Evolutionary conservation across 495 filamentous ascomycete species (phyloP), one percentile per base, ranked within the genome.

Genomic region (Hypoxylon trugodes): DNA sequence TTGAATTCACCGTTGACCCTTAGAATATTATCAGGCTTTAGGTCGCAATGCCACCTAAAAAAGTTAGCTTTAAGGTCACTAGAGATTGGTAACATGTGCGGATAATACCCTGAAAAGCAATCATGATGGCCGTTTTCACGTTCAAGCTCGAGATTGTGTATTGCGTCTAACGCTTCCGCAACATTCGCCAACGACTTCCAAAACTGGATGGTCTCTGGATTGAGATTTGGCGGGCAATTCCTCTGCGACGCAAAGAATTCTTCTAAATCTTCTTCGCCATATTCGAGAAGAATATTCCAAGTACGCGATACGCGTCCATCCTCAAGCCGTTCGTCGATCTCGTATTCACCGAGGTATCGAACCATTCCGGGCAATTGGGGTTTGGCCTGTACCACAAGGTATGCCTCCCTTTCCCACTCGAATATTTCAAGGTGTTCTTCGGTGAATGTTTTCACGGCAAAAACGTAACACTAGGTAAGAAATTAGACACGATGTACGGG

Each of bases 11-110:
- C 73, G 16, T 72, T 36, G 1, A 77, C 67, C 19, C 48, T 41
- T 1, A 80, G 61, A 10, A 80, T 79, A 36, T 79, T 80, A 43
- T 72, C 73, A 15, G 76, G 76, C 40, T 79, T 79, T 22, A 78
- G 67, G 26, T 79, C 75, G 15, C 63, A 59, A 62, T 79, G 77
- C 72, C 73, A 79, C 3, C 75, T 76, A 56, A 28, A 16, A 13
- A 48, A 25, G 45, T 61, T 26, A 30, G 28, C 41, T 13, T 33
- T 38, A 25, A n/a, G 19, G 18, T 42, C 9, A 6, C 25, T 6
- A 21, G 24, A 13, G 6, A 1, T 10, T 13, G 6, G 10, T 4
- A 15, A 37, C 2, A 41, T 13, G 7, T 9, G 10, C 25, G 10
- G 3, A 43, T 19, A 24, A 13, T 59, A 59, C 54, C 54, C 43